phyloP scores from a whole-genome alignment of 768 basidiomycete genomes.

The Sarcodon sp. region DNA sequence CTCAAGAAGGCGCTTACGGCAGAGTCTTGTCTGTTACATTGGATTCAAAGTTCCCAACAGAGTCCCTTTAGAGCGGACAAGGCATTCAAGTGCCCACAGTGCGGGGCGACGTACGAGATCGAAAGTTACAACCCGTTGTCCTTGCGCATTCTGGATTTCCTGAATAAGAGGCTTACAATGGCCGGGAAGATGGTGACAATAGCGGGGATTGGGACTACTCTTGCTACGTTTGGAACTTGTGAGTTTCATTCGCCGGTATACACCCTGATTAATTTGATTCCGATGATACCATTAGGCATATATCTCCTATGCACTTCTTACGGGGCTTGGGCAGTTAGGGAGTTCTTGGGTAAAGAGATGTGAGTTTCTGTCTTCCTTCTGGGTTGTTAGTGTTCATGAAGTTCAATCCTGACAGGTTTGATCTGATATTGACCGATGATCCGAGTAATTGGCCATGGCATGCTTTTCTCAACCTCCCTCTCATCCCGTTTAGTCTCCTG shows the following conservation, averaged over 20 bases:
- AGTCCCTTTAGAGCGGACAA: constrained; percentile 38
- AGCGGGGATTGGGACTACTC: constrained; percentile 33
- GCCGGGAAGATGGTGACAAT: constrained; percentile 41
- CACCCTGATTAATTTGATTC: constrained; percentile 5
- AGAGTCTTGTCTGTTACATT: constrained; percentile 64
- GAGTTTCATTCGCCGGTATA: constrained; percentile 11
- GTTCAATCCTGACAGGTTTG: constrained; percentile 35
- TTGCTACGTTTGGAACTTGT: constrained; percentile 53
- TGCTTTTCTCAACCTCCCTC: constrained; percentile 61
- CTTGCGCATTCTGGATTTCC: constrained; percentile 34
- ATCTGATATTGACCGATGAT: constrained; percentile 52
- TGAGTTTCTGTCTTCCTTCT: constrained; percentile 19
- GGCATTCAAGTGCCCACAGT: constrained; percentile 75
- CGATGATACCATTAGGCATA: constrained; percentile 20
- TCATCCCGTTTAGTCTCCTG: constrained; percentile 58
- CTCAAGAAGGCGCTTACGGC: no score
- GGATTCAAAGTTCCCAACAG: constrained; percentile 64
- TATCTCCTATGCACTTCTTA: constrained; percentile 48
- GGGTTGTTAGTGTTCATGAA: not conserved
- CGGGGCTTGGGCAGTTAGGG: constrained; percentile 57
- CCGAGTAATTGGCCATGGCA: constrained; percentile 66
- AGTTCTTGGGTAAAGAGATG: constrained; percentile 58
- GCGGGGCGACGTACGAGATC: constrained; percentile 51
- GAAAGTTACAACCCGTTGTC: constrained; percentile 48
- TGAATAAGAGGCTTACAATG: constrained; percentile 36